A percentile compares a stretch with the other conserved stretches of the same genome.
These are phyloP conservation scores for Microbotryomycetes sp. DNA, from an alignment of 1,284 basidiomycete species.

Conservation along the genomic window DNA sequence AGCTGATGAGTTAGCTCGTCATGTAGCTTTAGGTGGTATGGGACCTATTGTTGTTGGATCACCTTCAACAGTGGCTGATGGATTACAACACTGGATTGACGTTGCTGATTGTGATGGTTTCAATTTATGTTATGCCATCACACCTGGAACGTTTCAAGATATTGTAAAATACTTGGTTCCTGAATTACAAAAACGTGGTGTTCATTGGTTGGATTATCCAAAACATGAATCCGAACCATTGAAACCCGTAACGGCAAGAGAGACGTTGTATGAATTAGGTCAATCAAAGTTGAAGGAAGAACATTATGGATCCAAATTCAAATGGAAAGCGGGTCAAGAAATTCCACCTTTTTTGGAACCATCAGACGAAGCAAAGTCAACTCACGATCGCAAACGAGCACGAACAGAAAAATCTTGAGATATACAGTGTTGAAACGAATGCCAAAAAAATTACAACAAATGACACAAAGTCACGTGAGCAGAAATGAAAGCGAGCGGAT, in stretches of 20 bases:
- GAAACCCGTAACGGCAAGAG: conserved; percentile 36
- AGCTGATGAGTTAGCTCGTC: conserved; percentile 35
- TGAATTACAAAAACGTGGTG: conserved; percentile 35
- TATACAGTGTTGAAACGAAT: too few relatives aligned
- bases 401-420: too few relatives aligned
- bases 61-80: conserved; percentile 27
- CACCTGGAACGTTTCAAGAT: conserved; percentile 35
- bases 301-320: conserved; percentile 37
- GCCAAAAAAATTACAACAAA: too few relatives aligned
- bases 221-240: conserved; percentile 22
- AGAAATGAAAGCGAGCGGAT: too few relatives aligned
- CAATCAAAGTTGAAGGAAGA: conserved; percentile 35
- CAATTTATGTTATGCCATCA: conserved; percentile 25
- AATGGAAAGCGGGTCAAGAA: conserved; percentile 36
- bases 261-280: conserved; percentile 39
- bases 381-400: neutral
- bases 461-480: too few relatives aligned
- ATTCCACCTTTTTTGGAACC: conserved; percentile 9
- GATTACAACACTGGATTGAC: conserved; percentile 37
- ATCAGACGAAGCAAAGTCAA: neutral
- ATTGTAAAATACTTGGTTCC: conserved; percentile 35
- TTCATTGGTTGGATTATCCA: conserved; percentile 39
- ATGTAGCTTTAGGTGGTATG: conserved; percentile 40
- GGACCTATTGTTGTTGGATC: conserved; percentile 36
- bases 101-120: conserved; percentile 38